Percentiles rank a stretch among this genome's conserved stretches.
phyloP scores from a whole-genome alignment of 495 filamentous ascomycete genomes.

The Parachaetomium inaequale region DNA sequence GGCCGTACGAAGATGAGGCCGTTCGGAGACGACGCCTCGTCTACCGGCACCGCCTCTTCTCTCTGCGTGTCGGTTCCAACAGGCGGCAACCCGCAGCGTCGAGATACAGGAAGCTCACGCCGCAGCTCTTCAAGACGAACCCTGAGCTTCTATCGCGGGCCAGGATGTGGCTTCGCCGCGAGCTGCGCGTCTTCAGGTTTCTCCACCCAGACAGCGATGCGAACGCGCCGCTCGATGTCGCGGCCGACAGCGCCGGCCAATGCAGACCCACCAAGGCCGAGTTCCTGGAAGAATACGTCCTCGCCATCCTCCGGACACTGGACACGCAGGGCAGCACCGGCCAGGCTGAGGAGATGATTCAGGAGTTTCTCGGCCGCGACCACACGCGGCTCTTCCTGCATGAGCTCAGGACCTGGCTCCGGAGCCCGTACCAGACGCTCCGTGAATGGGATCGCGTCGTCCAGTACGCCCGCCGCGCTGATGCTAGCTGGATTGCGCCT shows the following conservation, averaged over 20 bases:
- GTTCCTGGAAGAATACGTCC: constrained; percentile 76
- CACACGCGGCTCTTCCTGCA: constrained; percentile 74
- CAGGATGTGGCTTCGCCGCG: constrained; percentile 71
- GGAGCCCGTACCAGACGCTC: constrained; percentile 64
- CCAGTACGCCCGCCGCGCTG: too few species aligned
- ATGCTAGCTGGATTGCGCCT: too few species aligned
- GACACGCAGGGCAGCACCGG: constrained; percentile 75
- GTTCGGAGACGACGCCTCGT: constrained; percentile 63
- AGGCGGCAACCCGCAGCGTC: constrained; percentile 42
- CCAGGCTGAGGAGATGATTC: constrained; percentile 75
- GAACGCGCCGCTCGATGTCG: constrained; percentile 13
- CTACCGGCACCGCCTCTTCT: constrained; percentile 68
- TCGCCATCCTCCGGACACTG: constrained; percentile 77
- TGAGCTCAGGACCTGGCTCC: constrained; percentile 69
- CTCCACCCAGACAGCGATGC: constrained; percentile 40
- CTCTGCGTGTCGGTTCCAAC: constrained; percentile 75
- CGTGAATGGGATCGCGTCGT: constrained; percentile 74
- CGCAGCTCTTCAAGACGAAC: constrained; percentile 57
- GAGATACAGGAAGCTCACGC: constrained; percentile 67
- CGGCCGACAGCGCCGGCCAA: constrained; percentile 22
- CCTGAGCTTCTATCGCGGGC: constrained; percentile 69
- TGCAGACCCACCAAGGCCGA: constrained; percentile 68
- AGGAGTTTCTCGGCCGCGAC: constrained; percentile 73
- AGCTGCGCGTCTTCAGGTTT: constrained; percentile 76
- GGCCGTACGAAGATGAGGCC: constrained; percentile 45